Evolutionary conservation across 331 rosid species (phyloP).

Genomic region (Quercus phellos): DNA sequence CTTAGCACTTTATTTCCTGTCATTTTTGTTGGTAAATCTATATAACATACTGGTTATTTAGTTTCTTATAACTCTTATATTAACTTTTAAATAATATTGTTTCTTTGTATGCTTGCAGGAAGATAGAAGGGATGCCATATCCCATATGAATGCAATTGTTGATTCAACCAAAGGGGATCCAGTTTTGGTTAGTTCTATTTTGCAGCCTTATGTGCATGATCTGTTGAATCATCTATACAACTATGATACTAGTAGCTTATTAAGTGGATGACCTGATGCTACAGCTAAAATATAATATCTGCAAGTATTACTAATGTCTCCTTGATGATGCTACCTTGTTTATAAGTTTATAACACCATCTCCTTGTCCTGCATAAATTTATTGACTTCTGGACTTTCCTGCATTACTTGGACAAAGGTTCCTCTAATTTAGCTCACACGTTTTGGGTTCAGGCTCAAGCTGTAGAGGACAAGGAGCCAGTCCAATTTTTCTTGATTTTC

Average conservation of each 20-base stretch:
- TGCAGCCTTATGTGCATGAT: constrained; percentile 6
- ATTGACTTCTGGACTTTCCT: constrained; percentile 4
- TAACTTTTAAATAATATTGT: constrained; percentile 6
- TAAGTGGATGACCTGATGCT: constrained; percentile 5
- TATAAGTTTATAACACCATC: constrained; percentile 3
- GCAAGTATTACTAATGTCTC: constrained; percentile 4
- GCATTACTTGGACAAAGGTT: neutral
- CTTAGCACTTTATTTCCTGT: neutral
- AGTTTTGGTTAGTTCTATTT: constrained; percentile 57
- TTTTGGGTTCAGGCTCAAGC: constrained; percentile 63
- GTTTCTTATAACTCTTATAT: neutral
- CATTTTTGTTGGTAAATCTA: neutral
- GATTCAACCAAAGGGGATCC: constrained; percentile 56
- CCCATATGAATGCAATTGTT: constrained; percentile 45
- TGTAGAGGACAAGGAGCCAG: constrained; percentile 73
- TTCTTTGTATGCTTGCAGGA: constrained; percentile 45
- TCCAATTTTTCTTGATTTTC: constrained; percentile 71
- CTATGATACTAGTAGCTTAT: neutral
- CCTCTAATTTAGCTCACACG: constrained; percentile 17
- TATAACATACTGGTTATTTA: neutral
- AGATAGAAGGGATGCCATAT: constrained; percentile 54
- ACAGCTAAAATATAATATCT: neutral
- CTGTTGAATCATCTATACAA: neutral
- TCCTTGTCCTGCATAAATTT: constrained; percentile 11
- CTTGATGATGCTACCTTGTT: neutral